Conservation (phyloP, 352 stramenopile species). For the Phytophthora sansomeana region DNA sequence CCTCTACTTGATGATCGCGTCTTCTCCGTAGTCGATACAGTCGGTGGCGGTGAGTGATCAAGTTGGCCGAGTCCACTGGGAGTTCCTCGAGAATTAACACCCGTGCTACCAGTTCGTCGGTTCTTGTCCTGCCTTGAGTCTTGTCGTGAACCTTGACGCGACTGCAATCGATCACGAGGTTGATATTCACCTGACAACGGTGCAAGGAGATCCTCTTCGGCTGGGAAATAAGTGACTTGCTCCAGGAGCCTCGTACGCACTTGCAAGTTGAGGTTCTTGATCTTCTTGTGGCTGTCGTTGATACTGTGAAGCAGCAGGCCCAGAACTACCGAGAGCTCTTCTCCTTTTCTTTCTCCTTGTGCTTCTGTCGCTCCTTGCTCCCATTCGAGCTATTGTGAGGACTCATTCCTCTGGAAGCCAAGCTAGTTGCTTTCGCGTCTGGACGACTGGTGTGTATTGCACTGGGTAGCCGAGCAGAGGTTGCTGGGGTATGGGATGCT, state of each 20-base stretch:
- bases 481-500: conserved; percentile 10
- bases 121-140: conserved; percentile 48
- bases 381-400: conserved; percentile 40
- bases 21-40: conserved; percentile 18
- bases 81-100: conserved; percentile 19
- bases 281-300: conserved; percentile 32
- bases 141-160: conserved; percentile 74
- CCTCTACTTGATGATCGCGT: conserved; percentile 30
- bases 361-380: conserved; percentile 48
- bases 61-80: conserved; percentile 52
- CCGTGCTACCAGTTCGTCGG: conserved; percentile 10
- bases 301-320: not conserved
- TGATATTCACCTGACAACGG: conserved; percentile 64
- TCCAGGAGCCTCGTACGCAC: conserved; percentile 29
- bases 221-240: conserved; percentile 31
- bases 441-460: conserved; percentile 42
- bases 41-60: conserved; percentile 35
- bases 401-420: conserved; percentile 30
- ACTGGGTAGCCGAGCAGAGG: conserved; percentile 41
- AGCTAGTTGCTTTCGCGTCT: conserved; percentile 15
- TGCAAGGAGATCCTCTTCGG: conserved; percentile 49
- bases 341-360: conserved; percentile 39
- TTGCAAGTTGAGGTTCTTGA: conserved; percentile 33
- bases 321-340: conserved; percentile 21
- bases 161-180: conserved; percentile 77